phyloP scores from a whole-genome alignment of 805 yeast species.

The Candida lessepsii region DNA sequence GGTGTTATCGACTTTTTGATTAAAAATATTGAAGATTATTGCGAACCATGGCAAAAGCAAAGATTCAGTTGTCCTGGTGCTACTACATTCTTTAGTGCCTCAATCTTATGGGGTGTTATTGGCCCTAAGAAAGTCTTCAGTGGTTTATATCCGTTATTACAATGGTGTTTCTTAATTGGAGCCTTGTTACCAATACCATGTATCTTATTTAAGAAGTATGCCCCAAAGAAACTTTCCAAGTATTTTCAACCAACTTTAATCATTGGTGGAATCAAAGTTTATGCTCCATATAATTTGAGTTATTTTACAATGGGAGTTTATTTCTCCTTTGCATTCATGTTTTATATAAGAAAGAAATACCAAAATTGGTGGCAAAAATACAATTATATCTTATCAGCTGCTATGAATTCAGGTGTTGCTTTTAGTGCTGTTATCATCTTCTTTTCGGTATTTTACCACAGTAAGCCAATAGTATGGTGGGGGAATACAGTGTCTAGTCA shows the following conservation, averaged over 20 bases:
- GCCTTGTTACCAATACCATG: constrained; percentile 21
- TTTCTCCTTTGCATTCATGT: constrained; percentile 23
- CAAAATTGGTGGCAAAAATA: constrained; percentile 32
- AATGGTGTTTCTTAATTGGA: constrained; percentile 32
- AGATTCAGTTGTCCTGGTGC: constrained; percentile 38
- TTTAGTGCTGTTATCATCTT: constrained; percentile 30
- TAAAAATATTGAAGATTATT: constrained; percentile 17
- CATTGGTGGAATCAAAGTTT: constrained; percentile 26
- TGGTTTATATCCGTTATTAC: constrained; percentile 29
- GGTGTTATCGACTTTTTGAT: constrained; percentile 14
- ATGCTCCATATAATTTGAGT: constrained; percentile 31
- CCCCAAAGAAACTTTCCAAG: constrained; percentile 19
- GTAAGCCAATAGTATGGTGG: constrained; percentile 26
- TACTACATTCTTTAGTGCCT: constrained; percentile 44
- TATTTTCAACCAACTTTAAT: constrained; percentile 31
- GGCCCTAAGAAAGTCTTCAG: constrained; percentile 42
- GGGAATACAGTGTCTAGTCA: constrained; percentile 20
- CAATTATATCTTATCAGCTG: constrained; percentile 29
- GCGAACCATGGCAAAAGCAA: constrained; percentile 14
- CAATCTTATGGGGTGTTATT: constrained; percentile 62
- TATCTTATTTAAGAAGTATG: constrained; percentile 17
- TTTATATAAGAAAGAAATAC: constrained; percentile 23
- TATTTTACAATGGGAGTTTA: constrained; percentile 27
- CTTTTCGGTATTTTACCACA: constrained; percentile 32
- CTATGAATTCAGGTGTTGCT: constrained; percentile 30